Evolutionary conservation across 1,139 yeast genomes (phyloP).

Genomic region (Spathaspora sp.): DNA sequence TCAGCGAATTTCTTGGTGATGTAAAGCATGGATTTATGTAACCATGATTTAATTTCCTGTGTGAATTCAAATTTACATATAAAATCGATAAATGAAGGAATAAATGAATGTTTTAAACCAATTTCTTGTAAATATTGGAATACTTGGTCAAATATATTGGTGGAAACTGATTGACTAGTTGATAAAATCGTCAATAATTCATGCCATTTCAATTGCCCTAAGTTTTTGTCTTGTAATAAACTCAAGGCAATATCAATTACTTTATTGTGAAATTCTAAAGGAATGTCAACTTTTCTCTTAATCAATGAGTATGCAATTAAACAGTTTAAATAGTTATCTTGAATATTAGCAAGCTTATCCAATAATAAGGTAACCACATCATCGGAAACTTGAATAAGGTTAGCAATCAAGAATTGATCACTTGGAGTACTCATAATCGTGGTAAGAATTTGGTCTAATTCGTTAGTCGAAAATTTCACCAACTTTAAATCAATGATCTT

Average conservation of each 20-base stretch:
- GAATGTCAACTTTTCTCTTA: conserved; percentile 6
- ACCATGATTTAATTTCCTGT: conserved; percentile 28
- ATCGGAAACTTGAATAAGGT: conserved; percentile 16
- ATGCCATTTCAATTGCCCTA: conserved; percentile 14
- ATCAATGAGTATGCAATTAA: conserved; percentile 22
- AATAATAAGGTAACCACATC: conserved; percentile 18
- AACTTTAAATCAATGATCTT: conserved; percentile 19
- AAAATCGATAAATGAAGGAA: conserved; percentile 25
- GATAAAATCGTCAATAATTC: conserved; percentile 12
- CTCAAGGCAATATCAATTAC: conserved; percentile 8
- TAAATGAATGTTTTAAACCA: conserved; percentile 23
- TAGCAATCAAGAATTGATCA: conserved; percentile 23
- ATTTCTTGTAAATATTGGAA: conserved; percentile 16
- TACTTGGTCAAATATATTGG: conserved; percentile 9
- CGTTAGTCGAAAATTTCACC: conserved; percentile 21
- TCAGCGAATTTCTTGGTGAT: conserved; percentile 68
- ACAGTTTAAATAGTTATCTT: conserved; percentile 21
- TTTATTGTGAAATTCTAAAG: conserved; percentile 6
- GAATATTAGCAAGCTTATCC: conserved; percentile 12
- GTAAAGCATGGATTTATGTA: conserved; percentile 52
- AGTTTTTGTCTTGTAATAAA: conserved; percentile 11
- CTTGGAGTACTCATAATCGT: conserved; percentile 16
- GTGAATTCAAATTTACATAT: conserved; percentile 9
- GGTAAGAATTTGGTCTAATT: conserved; percentile 16
- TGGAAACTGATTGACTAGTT: not conserved